Conservation (phyloP, 371 early-diverging fungal species). For the Actinomortierella ambigua region DNA sequence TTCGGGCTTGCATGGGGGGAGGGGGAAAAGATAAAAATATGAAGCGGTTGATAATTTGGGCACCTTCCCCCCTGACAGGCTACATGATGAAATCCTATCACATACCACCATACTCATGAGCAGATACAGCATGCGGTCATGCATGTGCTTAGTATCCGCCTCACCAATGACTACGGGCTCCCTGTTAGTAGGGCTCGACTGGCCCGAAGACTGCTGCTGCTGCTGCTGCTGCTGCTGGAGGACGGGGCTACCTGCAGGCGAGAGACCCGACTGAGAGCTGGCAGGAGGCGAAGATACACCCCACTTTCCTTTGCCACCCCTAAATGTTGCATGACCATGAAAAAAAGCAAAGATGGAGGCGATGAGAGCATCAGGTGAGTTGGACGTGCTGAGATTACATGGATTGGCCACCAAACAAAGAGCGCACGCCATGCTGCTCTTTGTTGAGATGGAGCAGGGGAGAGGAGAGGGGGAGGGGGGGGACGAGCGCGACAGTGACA, state of each 20-base stretch:
- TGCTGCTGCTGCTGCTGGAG: constrained; percentile 1
- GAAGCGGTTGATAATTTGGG: neutral
- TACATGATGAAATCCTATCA: neutral
- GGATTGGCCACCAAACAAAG: no score
- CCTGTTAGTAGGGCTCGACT: neutral
- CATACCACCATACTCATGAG: constrained; percentile 76
- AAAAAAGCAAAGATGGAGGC: neutral
- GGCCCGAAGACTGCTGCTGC: neutral
- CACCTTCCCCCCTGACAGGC: no score
- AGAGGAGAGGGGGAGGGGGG: neutral
- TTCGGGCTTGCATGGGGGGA: neutral
- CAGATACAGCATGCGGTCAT: constrained; percentile 77
- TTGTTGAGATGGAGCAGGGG: neutral
- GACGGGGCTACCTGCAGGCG: constrained; percentile 5
- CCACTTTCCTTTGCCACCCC: constrained; percentile 33
- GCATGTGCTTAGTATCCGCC: constrained; percentile 58
- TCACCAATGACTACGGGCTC: constrained; percentile 44
- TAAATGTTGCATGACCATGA: neutral
- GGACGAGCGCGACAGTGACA: neutral
- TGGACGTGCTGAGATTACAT: neutral
- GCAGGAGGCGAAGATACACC: constrained; percentile 26
- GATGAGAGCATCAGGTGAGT: neutral
- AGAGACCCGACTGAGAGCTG: constrained; percentile 12
- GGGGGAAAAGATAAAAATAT: neutral
- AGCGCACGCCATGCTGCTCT: neutral